A percentile compares a stretch with the other conserved stretches of the same genome.
phyloP scores from a whole-genome alignment of 352 stramenopile genomes.

The Phytophthora capsici region DNA sequence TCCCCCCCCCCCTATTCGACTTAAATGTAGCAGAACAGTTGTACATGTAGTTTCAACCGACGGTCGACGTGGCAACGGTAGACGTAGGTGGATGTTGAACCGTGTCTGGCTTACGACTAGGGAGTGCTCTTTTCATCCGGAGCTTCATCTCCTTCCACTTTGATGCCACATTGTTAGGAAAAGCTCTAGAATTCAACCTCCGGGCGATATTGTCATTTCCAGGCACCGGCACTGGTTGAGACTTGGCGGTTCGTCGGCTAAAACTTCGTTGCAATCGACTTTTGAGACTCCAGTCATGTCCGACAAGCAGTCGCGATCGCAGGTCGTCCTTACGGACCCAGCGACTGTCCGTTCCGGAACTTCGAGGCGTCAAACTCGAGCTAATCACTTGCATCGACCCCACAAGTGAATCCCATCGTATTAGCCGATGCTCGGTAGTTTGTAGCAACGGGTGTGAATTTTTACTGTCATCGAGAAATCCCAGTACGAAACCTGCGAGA shows the following conservation, averaged over 20 bases:
- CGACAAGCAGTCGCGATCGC: constrained; percentile 17
- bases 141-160: constrained; percentile 14
- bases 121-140: neutral
- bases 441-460: constrained; percentile 19
- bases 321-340: constrained; percentile 33
- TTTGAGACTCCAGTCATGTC: constrained; percentile 3
- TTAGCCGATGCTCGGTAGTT: constrained; percentile 24
- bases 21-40: too few species aligned
- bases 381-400: constrained; percentile 14
- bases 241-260: constrained; percentile 2
- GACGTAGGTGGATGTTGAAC: neutral
- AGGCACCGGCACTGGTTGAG: neutral
- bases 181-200: neutral
- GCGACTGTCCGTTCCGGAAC: constrained; percentile 1
- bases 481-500: constrained; percentile 25
- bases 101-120: constrained; percentile 1
- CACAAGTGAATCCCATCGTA: constrained; percentile 17
- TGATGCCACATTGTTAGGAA: neutral
- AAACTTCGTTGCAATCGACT: constrained; percentile 15
- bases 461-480: constrained; percentile 19
- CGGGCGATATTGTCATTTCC: neutral
- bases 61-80: neutral
- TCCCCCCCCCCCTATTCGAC: too few species aligned
- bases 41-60: too few species aligned
- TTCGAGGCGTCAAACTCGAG: neutral